Base-by-base conservation (phyloP, 2,329 filamentous ascomycete genomes). In the Didymella exigua region DNA sequence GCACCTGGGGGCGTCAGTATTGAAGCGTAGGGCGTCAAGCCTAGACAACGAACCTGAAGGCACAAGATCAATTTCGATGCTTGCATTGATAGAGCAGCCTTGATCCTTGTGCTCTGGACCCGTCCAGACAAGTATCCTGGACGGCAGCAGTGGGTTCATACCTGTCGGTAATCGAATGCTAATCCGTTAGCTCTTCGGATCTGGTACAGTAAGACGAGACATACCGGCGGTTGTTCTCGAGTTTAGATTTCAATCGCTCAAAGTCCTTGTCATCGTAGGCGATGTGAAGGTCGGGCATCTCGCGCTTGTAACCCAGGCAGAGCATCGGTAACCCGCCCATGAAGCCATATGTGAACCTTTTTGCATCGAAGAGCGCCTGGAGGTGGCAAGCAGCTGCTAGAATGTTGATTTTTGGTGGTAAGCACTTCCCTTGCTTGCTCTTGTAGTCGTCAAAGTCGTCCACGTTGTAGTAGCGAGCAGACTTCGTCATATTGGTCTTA, bases 201-300 rank as follows among this genome's bases (percentile, higher is more conserved):
- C 11, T 19, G 6, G 10, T 4, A 11, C 27, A 13, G 5, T 18
- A 21, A 3, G 1, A 7, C 6, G 23, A 23, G 31, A 19, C 60
- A 43, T 70, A 69, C 70, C 71, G 61, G 34, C 47, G 61, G 26
- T 74, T 68, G 11, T 49, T 43, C 24, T 69, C 66, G 8, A 74
- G 53, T 46, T 71, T 72, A 6, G 50, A 37, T 33, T 63, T 70
- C 8, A 74, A 62, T 7, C 64, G 63, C 18, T 59, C 50, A 34
- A 65, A 73, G 23, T 73, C 69, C 42, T 56, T 63, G 30, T 68
- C 67, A 30, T 73, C 71, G 37, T 73, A 74, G 1, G 69, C 70
- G 27, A 74, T 67, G 26, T 73, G 69, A 5, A 74, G 55, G 31
- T 72, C 69, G 3, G 62, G 59, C 61, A 70, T 65, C 14, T 68